Base-by-base conservation (phyloP, 805 yeast genomes). In the Ogataea neopini region DNA sequence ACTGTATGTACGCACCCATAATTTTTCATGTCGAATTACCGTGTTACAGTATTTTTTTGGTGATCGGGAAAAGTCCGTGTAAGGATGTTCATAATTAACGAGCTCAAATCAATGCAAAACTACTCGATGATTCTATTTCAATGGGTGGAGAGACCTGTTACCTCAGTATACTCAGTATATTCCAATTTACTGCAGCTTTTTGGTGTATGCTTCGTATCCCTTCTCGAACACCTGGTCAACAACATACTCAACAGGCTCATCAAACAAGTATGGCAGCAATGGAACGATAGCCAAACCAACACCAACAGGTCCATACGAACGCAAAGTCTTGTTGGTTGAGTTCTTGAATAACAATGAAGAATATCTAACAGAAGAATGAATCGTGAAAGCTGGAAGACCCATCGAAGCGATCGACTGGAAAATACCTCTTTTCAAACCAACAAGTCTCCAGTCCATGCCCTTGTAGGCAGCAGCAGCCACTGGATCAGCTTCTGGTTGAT, bases 381-480 rank as follows among this genome's bases (percentile, higher is more conserved):
- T 87, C 4, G 96, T 87, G 65, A 86, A 81, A 2, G 95, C 95
- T 8, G 96, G 96, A 35, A 87, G 72, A 13, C 88, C 92, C 94
- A 87, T 88, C 38, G 88, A 81, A 2, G 96, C 96, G 52, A 88
- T 73, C 53, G 85, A 74, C 66, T 87, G 96, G 71, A 87, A 87
- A 20, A 86, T 58, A n/a, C 87, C 90, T 63, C 95, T 76, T 63
- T 87, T 83, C 33, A 84, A 57, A 6, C 77, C 83, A 6, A 77
- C 79, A 45, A 83, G 53, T 55, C 76, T 76, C 89, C 91, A 88
- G 61, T 85, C 90, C 51, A 80, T 70, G 39, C 77, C 81, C 18
- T 51, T 49, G 49, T 63, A 63, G 9, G 57, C 30, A 17, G 70
- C 67, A 3, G 73, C 72, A 2, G 75, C 75, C 23, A 57, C 63